Percentiles rank a stretch among this genome's conserved stretches.
These are phyloP conservation scores for Bauhinia variegata DNA, from an alignment of 306 rosid genomes.

Conservation along the genomic window DNA sequence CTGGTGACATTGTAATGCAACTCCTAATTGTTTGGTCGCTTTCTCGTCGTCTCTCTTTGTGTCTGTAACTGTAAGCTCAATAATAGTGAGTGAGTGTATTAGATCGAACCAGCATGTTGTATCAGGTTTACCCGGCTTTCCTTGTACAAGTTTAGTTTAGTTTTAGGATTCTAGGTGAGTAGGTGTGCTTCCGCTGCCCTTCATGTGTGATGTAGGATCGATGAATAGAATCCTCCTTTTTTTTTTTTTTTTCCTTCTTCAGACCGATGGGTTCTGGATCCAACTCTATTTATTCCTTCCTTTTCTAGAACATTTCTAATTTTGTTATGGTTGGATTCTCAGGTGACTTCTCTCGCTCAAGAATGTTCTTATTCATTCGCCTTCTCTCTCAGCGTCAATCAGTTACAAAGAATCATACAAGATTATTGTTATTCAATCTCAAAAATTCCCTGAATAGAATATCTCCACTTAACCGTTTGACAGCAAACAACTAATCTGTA, in stretches of 20 bases:
- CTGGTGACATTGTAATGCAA: conserved; percentile 46
- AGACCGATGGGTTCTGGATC: conserved; percentile 49
- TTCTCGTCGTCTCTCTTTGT: conserved; percentile 41
- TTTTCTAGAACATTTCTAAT: too few species aligned
- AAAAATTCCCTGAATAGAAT: too few species aligned
- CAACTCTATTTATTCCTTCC: conserved; percentile 5
- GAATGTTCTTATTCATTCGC: too few species aligned
- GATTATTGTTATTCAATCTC: too few species aligned
- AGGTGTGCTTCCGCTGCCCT: conserved; percentile 43
- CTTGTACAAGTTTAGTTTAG: conserved; percentile 31
- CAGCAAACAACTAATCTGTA: too few species aligned
- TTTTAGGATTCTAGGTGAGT: conserved; percentile 43
- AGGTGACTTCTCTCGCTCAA: too few species aligned
- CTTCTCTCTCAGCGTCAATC: too few species aligned
- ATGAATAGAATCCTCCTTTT: conserved; percentile 38
- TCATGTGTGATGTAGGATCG: conserved; percentile 51
- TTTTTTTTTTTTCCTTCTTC: conserved; percentile 32
- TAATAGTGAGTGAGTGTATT: conserved; percentile 35
- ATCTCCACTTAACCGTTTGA: too few species aligned
- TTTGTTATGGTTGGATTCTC: too few species aligned
- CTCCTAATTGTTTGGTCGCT: conserved; percentile 38
- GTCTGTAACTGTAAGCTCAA: conserved; percentile 55
- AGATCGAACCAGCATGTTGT: conserved; percentile 38
- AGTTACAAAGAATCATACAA: too few species aligned
- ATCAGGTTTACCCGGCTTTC: conserved; percentile 24